phyloP scores from a whole-genome alignment of 2,329 filamentous ascomycete species.

The Sclerotinia subarctica region DNA sequence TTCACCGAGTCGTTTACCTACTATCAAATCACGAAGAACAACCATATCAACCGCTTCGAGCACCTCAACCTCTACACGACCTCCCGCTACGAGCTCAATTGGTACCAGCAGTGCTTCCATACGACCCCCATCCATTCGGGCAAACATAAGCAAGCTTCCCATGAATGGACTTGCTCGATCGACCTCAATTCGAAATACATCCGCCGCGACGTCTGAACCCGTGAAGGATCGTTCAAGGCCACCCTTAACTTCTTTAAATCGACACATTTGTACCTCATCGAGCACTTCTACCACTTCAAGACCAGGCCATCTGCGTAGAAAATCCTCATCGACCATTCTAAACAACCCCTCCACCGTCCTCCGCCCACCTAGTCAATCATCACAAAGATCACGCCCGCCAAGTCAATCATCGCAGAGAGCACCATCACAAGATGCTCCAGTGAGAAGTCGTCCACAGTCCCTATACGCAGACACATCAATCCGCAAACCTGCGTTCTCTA shows the following conservation, averaged over 20 bases:
- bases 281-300: slow-evolving; percentile 21
- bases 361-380: slow-evolving; percentile 24
- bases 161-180: slow-evolving; percentile 29
- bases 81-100: slow-evolving; percentile 30
- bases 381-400: slow-evolving; percentile 17
- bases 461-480: slow-evolving; percentile 26
- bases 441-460: slow-evolving; percentile 19
- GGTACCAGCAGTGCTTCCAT: slow-evolving; percentile 30
- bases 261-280: slow-evolving; percentile 33
- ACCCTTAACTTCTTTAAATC: slow-evolving; percentile 25
- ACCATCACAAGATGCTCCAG: slow-evolving; percentile 11
- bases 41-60: slow-evolving; percentile 23
- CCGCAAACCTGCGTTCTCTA: slow-evolving; percentile 48
- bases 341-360: slow-evolving; percentile 28
- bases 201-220: slow-evolving; percentile 19
- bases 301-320: slow-evolving; percentile 32
- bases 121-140: slow-evolving; percentile 30
- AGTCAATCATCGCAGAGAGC: slow-evolving; percentile 20
- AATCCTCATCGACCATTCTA: slow-evolving; percentile 32
- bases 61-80: slow-evolving; percentile 21
- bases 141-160: slow-evolving; percentile 28
- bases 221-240: slow-evolving; percentile 23
- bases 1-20: slow-evolving; percentile 38
- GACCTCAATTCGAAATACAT: slow-evolving; percentile 26
- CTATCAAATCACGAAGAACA: slow-evolving; percentile 32